Conservation (phyloP, 78 protist species). For the Tieghemostelium lacteum region DNA sequence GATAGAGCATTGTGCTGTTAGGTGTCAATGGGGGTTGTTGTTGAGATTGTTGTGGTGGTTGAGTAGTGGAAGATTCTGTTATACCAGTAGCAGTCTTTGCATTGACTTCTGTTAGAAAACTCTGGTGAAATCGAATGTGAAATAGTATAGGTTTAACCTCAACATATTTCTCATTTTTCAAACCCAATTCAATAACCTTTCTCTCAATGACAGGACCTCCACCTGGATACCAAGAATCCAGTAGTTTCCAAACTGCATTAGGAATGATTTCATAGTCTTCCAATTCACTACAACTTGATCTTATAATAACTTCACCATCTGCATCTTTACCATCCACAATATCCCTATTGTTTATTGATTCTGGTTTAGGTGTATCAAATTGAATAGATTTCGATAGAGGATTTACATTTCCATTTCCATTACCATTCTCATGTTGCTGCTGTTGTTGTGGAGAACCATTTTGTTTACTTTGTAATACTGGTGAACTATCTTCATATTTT, state of each 20-base stretch:
- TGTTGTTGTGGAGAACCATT: background rate
- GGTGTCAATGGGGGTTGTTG: background rate
- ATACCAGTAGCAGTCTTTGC: too few species aligned
- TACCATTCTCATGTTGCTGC: background rate
- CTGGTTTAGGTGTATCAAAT: conserved; percentile 68
- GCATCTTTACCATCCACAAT: conserved; percentile 51
- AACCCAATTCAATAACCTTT: conserved; percentile 44
- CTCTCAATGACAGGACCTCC: conserved; percentile 79
- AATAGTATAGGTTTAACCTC: conserved; percentile 47
- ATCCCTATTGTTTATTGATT: conserved; percentile 55
- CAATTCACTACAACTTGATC: background rate
- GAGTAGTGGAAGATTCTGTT: background rate
- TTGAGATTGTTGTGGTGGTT: background rate
- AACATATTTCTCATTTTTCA: conserved; percentile 36
- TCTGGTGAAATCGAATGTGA: background rate
- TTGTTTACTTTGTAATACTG: background rate
- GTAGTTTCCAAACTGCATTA: conserved; percentile 15
- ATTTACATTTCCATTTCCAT: background rate
- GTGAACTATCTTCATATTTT: conserved; percentile 39
- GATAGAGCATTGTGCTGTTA: conserved; percentile 36
- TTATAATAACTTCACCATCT: conserved; percentile 28
- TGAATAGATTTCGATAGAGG: background rate
- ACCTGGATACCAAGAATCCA: conserved; percentile 54
- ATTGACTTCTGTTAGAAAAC: background rate
- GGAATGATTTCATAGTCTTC: conserved; percentile 66